A percentile compares a stretch with the other conserved stretches of the same genome.
Evolutionary conservation across 331 rosid species (phyloP).

Genomic region (Malus hybrid): DNA sequence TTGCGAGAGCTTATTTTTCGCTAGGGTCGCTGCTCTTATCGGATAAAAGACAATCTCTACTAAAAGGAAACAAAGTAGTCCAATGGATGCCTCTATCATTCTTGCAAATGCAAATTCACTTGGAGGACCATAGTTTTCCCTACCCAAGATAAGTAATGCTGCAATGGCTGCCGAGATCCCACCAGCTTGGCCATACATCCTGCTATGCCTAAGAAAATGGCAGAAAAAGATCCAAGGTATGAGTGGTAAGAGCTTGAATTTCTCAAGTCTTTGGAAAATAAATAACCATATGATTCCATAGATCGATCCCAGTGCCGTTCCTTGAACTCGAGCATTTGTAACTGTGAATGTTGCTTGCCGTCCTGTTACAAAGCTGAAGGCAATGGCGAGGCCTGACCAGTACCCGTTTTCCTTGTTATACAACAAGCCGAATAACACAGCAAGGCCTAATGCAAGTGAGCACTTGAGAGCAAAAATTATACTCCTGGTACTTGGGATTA

Average conservation of each 20-base stretch:
- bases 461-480: constrained; percentile 61
- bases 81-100: constrained; percentile 57
- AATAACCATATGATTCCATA: constrained; percentile 56
- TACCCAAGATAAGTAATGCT: constrained; percentile 62
- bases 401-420: constrained; percentile 48
- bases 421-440: constrained; percentile 54
- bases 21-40: constrained; percentile 63
- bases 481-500: constrained; percentile 30
- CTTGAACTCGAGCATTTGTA: constrained; percentile 71
- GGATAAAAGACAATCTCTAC: constrained; percentile 48
- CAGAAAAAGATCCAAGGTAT: constrained; percentile 68
- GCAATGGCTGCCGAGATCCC: constrained; percentile 64
- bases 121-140: constrained; percentile 50
- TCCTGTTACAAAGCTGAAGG: constrained; percentile 46
- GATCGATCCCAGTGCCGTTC: constrained; percentile 72
- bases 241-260: constrained; percentile 41
- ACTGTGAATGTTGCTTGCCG: constrained; percentile 54
- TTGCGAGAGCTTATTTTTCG: constrained; percentile 49
- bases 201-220: constrained; percentile 59
- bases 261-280: constrained; percentile 21
- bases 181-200: constrained; percentile 77
- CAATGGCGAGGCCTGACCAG: constrained; percentile 75
- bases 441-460: constrained; percentile 57
- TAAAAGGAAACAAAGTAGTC: constrained; percentile 43
- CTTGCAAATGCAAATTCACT: constrained; percentile 59